Evolutionary conservation across 345 rosid species (phyloP).

Genomic region (Streptanthus diversifolius): DNA sequence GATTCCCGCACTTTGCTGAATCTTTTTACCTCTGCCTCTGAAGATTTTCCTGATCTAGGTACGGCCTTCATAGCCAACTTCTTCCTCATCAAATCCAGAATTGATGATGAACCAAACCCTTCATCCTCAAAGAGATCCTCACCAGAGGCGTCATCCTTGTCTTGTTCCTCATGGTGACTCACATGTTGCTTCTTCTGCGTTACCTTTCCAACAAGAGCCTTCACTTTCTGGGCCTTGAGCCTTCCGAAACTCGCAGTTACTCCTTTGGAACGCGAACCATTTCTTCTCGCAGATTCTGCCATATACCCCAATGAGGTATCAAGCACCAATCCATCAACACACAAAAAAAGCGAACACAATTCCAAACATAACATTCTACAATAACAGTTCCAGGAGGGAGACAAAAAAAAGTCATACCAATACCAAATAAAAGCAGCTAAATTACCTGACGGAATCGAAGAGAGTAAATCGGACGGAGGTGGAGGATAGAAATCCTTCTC

Average conservation of each 20-base stretch:
- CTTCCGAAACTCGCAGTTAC: constrained; percentile 44
- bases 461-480: constrained; percentile 18
- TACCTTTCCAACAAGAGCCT: constrained; percentile 49
- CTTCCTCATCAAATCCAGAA: constrained; percentile 29
- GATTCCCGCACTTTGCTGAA: constrained; percentile 11
- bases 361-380: neutral
- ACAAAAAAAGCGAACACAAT: neutral
- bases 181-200: constrained; percentile 36
- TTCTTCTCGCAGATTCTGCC: constrained; percentile 28
- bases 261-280: constrained; percentile 32
- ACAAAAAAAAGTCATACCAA: neutral
- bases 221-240: constrained; percentile 59
- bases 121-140: constrained; percentile 5
- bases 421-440: neutral
- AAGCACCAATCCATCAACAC: constrained; percentile 5
- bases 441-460: constrained; percentile 33
- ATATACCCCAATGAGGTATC: neutral
- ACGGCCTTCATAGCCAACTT: constrained; percentile 26
- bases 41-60: constrained; percentile 22
- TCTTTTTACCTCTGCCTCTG: constrained; percentile 10
- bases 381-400: neutral
- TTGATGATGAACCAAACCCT: constrained; percentile 34
- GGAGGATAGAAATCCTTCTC: constrained; percentile 22
- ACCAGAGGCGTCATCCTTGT: constrained; percentile 8
- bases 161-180: constrained; percentile 22